A percentile compares a stretch with the other conserved stretches of the same genome.
These are phyloP conservation scores for Prunus dulcis DNA, from an alignment of 306 rosid species.

Conservation along the genomic window DNA sequence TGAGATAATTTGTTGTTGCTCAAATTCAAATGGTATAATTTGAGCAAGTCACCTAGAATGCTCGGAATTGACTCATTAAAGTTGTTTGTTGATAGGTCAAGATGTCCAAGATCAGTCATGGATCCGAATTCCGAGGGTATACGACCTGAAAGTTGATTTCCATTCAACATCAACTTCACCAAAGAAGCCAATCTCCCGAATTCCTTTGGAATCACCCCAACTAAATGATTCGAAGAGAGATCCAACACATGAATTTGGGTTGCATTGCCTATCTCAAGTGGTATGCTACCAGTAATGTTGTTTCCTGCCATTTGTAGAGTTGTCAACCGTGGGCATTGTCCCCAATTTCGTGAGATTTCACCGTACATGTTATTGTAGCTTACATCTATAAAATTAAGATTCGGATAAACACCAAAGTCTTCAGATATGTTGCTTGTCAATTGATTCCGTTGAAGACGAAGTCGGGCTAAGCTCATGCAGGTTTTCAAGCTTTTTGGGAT, in stretches of 20 bases:
- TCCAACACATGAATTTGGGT: background rate
- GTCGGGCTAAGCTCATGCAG: conserved; percentile 20
- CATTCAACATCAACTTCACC: background rate
- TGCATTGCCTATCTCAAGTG: conserved; percentile 23
- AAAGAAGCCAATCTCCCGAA: background rate
- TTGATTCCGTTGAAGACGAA: conserved; percentile 26
- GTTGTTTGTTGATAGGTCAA: background rate
- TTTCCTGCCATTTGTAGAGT: conserved; percentile 21
- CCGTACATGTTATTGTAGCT: conserved; percentile 33
- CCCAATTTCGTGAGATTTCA: conserved; percentile 24
- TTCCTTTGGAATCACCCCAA: background rate
- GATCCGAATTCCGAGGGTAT: background rate
- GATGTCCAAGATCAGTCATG: background rate
- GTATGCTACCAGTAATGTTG: conserved; percentile 18
- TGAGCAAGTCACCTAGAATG: background rate
- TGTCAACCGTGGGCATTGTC: conserved; percentile 22
- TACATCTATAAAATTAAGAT: conserved; percentile 29
- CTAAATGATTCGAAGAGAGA: background rate
- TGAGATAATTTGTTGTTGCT: too few species aligned
- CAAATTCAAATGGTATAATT: too few species aligned
- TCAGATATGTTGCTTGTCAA: background rate
- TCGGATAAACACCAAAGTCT: conserved; percentile 32
- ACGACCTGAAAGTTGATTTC: background rate
- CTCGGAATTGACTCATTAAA: background rate
- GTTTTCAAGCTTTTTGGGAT: conserved; percentile 26